Conservation (phyloP, 805 yeast genomes). For the Priceomyces medius region DNA sequence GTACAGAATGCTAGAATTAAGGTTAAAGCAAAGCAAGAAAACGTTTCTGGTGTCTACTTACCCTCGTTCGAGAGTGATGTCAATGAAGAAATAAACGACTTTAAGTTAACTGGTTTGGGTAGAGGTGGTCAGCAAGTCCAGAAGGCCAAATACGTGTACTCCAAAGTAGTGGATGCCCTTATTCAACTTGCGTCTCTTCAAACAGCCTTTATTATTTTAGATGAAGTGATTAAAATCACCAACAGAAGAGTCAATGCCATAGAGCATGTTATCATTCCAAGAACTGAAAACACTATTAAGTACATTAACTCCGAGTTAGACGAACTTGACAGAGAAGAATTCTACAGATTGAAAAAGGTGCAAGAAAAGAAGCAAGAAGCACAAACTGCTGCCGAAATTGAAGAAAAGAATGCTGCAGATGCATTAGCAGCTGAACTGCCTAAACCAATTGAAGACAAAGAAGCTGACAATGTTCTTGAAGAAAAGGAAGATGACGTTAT, state of each 20-base stretch:
- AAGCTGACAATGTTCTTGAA: constrained; percentile 30
- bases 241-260: constrained; percentile 98
- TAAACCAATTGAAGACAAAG: constrained; percentile 16
- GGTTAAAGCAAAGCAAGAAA: constrained; percentile 89
- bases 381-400: constrained; percentile 62
- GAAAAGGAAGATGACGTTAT: constrained; percentile 49
- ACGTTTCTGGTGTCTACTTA: constrained; percentile 91
- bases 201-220: constrained; percentile 93
- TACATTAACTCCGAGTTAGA: constrained; percentile 94
- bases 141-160: constrained; percentile 88
- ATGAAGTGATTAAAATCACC: constrained; percentile 96
- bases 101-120: constrained; percentile 94
- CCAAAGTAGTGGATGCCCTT: constrained; percentile 94
- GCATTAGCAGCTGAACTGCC: constrained; percentile 7
- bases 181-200: constrained; percentile 95
- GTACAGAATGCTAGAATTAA: constrained; percentile 89
- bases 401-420: constrained; percentile 28
- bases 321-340: constrained; percentile 97
- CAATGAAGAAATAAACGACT: constrained; percentile 85
- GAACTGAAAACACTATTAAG: constrained; percentile 92
- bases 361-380: constrained; percentile 91
- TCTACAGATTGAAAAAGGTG: constrained; percentile 92
- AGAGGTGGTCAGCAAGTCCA: constrained; percentile 98
- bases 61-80: constrained; percentile 89
- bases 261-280: constrained; percentile 96